These are phyloP conservation scores for Rhodotorula sphaerocarpa DNA, from an alignment of 768 basidiomycete species.

Conservation along the genomic window DNA sequence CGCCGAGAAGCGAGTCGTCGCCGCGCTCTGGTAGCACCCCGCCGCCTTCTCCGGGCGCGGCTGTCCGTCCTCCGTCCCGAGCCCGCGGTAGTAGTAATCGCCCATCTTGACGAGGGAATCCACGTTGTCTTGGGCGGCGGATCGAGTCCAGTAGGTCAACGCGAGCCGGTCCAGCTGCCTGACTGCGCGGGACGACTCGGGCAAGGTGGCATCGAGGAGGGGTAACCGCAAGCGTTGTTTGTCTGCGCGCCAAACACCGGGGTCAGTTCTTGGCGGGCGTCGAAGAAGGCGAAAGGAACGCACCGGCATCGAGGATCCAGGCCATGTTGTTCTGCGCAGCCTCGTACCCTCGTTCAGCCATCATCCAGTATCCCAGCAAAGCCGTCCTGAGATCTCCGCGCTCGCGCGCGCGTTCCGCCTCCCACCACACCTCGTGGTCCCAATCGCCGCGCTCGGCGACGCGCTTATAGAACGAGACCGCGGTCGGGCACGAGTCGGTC, in stretches of 20 bases:
- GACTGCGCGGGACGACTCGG: constrained; percentile 9
- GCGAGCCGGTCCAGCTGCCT: constrained; percentile 76
- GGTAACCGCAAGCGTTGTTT: constrained; percentile 33
- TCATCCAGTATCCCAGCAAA: constrained; percentile 88
- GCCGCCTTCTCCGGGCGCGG: constrained; percentile 77
- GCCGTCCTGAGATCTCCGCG: constrained; percentile 71
- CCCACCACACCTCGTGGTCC: constrained; percentile 63
- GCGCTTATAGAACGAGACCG: constrained; percentile 86
- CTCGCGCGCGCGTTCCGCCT: constrained; percentile 57
- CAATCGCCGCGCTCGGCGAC: constrained; percentile 81
- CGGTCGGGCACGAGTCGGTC: constrained; percentile 63
- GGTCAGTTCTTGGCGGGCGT: constrained; percentile 53
- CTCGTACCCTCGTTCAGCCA: constrained; percentile 85
- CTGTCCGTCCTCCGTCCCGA: constrained; percentile 59
- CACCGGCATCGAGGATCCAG: constrained; percentile 83
- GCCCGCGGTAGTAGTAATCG: constrained; percentile 89
- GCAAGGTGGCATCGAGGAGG: constrained; percentile 7
- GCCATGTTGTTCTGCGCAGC: constrained; percentile 92
- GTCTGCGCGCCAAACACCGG: constrained; percentile 48
- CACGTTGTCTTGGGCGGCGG: constrained; percentile 86
- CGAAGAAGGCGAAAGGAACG: constrained; percentile 51
- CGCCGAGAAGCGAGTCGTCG: constrained; percentile 82
- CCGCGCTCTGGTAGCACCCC: constrained; percentile 86
- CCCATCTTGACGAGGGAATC: constrained; percentile 96
- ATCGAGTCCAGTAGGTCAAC: constrained; percentile 86